phyloP scores from a whole-genome alignment of 495 filamentous ascomycete genomes.

The Oleoguttula mirabilis region DNA sequence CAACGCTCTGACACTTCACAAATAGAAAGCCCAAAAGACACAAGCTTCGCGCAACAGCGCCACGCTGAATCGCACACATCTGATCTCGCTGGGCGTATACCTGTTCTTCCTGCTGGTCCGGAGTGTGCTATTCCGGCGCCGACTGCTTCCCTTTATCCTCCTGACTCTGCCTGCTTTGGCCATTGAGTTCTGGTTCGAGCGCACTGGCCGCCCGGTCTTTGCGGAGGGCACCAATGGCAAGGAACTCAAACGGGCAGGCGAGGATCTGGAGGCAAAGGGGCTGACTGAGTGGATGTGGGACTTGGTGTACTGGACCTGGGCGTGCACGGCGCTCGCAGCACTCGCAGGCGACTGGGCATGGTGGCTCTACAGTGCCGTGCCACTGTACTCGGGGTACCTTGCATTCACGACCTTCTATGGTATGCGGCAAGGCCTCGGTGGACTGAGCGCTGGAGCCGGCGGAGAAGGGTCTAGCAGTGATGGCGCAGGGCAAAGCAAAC shows the following conservation, averaged over 20 bases:
- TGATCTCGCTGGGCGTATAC: slow-evolving; percentile 59
- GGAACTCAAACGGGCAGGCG: slow-evolving; percentile 60
- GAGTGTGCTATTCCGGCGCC: slow-evolving; percentile 41
- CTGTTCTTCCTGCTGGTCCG: slow-evolving; percentile 58
- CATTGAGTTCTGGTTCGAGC: slow-evolving; percentile 75
- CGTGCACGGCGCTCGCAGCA: slow-evolving; percentile 31
- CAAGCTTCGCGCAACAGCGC: slow-evolving; percentile 68
- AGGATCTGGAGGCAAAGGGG: slow-evolving; percentile 78
- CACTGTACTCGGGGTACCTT: slow-evolving; percentile 26
- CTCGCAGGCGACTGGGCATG: slow-evolving; percentile 31
- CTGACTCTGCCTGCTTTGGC: slow-evolving; percentile 60
- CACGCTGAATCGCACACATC: slow-evolving; percentile 65
- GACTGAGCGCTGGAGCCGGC: slow-evolving; percentile 19
- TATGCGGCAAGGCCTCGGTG: slow-evolving; percentile 21
- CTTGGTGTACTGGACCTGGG: slow-evolving; percentile 71
- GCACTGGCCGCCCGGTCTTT: slow-evolving; percentile 65
- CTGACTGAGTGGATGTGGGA: slow-evolving; percentile 98
- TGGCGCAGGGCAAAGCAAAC: slow-evolving; percentile 24
- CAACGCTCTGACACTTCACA: slow-evolving; percentile 1
- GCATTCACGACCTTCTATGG: slow-evolving; percentile 28
- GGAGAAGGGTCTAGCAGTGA: slow-evolving; percentile 16
- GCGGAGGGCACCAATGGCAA: slow-evolving; percentile 40
- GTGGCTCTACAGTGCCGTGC: slow-evolving; percentile 29
- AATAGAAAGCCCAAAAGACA: slow-evolving; percentile 84
- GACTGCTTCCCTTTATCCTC: slow-evolving; percentile 53